Conservation (phyloP, 1,284 basidiomycete species). For the Malassezia slooffiae region DNA sequence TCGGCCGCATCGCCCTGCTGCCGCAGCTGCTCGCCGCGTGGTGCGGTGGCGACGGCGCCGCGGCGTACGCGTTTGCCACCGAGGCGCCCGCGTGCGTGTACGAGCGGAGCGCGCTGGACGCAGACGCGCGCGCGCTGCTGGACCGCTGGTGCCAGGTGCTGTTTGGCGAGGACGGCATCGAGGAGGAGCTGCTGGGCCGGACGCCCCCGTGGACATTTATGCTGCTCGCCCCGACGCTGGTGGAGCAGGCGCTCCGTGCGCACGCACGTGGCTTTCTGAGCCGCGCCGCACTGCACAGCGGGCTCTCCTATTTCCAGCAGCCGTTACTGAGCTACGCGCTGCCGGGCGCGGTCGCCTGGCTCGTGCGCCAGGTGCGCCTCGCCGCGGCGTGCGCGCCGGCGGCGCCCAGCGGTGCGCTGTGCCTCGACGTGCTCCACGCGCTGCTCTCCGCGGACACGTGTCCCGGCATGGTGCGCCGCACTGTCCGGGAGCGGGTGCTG, state of each 20-base stretch:
- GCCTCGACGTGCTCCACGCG: not conserved
- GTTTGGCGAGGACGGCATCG: not conserved
- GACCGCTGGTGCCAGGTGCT: constrained; percentile 6
- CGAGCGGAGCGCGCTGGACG: not conserved
- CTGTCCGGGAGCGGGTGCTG: not conserved
- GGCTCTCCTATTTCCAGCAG: constrained; percentile 8
- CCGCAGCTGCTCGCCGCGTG: not conserved
- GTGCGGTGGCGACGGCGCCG: not conserved
- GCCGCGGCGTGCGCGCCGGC: not conserved
- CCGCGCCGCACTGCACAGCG: not conserved
- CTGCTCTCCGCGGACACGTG: constrained; percentile 1
- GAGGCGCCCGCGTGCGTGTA: not conserved
- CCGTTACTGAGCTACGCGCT: constrained; percentile 4
- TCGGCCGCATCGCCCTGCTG: not conserved
- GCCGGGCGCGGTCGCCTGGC: constrained; percentile 5
- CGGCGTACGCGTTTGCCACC: not conserved
- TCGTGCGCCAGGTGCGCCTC: not conserved
- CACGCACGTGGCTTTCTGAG: not conserved
- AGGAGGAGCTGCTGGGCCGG: not conserved
- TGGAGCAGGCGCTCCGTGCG: not conserved
- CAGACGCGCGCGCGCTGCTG: not conserved
- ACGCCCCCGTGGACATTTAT: constrained; percentile 9
- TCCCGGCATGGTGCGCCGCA: not conserved
- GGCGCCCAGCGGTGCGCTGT: not conserved
- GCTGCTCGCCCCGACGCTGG: not conserved